These are phyloP conservation scores for Hirschfeldia incana DNA, from an alignment of 345 rosid species.

Conservation along the genomic window DNA sequence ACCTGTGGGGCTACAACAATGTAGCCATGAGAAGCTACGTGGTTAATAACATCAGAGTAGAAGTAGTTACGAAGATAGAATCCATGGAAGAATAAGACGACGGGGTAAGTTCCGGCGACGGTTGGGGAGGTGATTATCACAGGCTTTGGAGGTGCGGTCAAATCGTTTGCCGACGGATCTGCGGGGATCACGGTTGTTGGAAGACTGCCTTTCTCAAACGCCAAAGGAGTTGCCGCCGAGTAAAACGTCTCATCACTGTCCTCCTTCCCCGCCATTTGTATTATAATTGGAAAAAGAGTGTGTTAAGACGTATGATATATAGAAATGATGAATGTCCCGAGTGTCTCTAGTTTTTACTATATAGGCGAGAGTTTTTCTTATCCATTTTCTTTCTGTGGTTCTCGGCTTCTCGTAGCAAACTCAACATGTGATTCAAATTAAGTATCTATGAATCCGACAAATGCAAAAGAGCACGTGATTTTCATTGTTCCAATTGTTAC, in stretches of 20 bases:
- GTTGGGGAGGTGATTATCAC: constrained; percentile 25
- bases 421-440: neutral
- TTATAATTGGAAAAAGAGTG: neutral
- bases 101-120: constrained; percentile 40
- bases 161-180: constrained; percentile 19
- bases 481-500: neutral
- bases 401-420: neutral
- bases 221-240: constrained; percentile 11
- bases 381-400: neutral
- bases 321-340: neutral
- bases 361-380: constrained; percentile 1
- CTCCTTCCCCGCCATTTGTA: constrained; percentile 13
- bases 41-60: constrained; percentile 34
- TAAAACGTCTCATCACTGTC: neutral
- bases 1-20: constrained; percentile 41
- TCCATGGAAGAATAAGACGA: constrained; percentile 40
- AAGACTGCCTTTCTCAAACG: constrained; percentile 29
- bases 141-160: constrained; percentile 32
- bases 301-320: neutral
- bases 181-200: constrained; percentile 22
- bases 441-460: neutral
- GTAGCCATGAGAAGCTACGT: constrained; percentile 41
- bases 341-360: neutral
- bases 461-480: constrained; percentile 23
- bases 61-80: constrained; percentile 34